Evolutionary conservation across 371 early-diverging fungal species (phyloP).

Genomic region (Apophysomyces trapeziformis): DNA sequence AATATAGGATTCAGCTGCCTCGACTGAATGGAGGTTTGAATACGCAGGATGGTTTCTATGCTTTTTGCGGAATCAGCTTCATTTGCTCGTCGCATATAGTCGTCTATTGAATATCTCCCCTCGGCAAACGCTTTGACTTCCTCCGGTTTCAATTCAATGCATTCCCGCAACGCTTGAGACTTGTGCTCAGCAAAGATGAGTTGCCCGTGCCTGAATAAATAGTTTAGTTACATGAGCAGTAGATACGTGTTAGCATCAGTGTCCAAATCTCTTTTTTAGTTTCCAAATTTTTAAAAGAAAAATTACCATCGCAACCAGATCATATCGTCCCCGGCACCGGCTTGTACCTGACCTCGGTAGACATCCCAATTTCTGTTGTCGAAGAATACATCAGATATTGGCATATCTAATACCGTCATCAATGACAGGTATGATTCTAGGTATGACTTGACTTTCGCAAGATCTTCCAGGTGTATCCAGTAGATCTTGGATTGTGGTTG

Average conservation of each 20-base stretch:
- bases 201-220: constrained; percentile 26
- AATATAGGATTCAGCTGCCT: constrained; percentile 77
- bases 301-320: constrained; percentile 93
- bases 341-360: constrained; percentile 84
- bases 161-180: constrained; percentile 94
- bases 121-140: constrained; percentile 78
- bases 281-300: constrained; percentile 44
- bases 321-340: constrained; percentile 87
- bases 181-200: constrained; percentile 97
- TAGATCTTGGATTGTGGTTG: constrained; percentile 92
- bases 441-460: constrained; percentile 85
- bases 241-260: no score
- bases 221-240: no score
- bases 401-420: constrained; percentile 46
- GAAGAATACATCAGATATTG: constrained; percentile 90
- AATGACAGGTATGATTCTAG: constrained; percentile 68
- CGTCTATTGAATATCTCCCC: constrained; percentile 31
- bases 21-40: constrained; percentile 65
- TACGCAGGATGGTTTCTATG: constrained; percentile 75
- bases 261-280: no score
- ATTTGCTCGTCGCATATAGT: constrained; percentile 43
- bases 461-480: constrained; percentile 95
- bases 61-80: constrained; percentile 68
- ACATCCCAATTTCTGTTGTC: constrained; percentile 87
- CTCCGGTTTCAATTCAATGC: constrained; percentile 92